Evolutionary conservation across 495 filamentous ascomycete species (phyloP), one percentile per base, ranked within the genome.

Genomic region (Neurospora hispaniola): DNA sequence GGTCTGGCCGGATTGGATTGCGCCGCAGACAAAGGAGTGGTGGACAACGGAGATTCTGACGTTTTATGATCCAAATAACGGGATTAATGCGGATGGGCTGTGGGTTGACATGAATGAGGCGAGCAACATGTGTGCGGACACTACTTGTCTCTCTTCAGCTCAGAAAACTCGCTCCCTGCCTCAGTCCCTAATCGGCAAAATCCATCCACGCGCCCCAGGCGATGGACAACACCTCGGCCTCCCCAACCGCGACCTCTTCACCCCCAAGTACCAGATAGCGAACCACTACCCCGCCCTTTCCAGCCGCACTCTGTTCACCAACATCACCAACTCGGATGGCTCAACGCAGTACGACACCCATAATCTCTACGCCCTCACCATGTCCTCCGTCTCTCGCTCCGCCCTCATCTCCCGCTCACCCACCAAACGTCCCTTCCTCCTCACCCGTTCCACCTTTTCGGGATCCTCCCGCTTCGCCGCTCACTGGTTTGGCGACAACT

Each of bases 401-500:
- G 90, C 93, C 6, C 91, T 97, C 87, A 80, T 89, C 6, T 79
- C 84, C 42, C 89, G 91, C 42, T 86, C 88, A 1, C 91, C 93
- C 0, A 78, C 74, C 3, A 82, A 87, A 2, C 87, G 94, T 0
- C 93, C 94, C 5, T 79, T 97, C 71, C 84, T 97, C 70, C 94
- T 97, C 76, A 96, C 93, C 16, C 76, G 79, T 40, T 79, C 78
- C 5, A 78, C 78, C 40, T 80, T 79, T 20, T 54, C 77, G 0
- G 93, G 94, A 35, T 89, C 91, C 4, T 94, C 93, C 14, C 80
- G 84, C 39, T 84, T 89, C 40, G 92, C 94, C 11, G 93, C 92
- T 5, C 91, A 97, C 76, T 97, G 94, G 94, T 89, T 96, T 12
- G 94, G 94, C 35, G 94, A 97, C 83, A 97, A 97, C 79, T 69